Conservation (phyloP, 768 basidiomycete species). For the Xerocomellus chrysenteron region DNA sequence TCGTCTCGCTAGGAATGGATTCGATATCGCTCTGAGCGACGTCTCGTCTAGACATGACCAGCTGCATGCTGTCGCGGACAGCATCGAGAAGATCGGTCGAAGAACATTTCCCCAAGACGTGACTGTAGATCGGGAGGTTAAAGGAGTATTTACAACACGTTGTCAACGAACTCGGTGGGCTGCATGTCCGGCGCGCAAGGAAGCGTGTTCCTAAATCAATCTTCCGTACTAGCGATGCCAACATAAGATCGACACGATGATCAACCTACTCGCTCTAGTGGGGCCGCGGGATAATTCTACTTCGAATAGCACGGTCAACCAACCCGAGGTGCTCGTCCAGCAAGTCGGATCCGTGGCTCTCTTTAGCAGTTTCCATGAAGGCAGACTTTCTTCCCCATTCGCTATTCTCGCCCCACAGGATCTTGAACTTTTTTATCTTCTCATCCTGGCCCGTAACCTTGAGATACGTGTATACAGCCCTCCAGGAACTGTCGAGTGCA, state of each 20-base stretch:
- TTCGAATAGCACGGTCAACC: background rate
- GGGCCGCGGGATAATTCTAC: background rate
- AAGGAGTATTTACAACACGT: background rate
- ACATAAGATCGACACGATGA: background rate
- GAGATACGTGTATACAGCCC: slow-evolving; percentile 31
- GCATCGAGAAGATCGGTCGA: slow-evolving; percentile 9
- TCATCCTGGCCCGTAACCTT: slow-evolving; percentile 7
- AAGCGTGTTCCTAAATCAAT: no score
- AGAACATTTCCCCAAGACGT: slow-evolving; percentile 18
- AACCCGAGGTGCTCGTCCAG: slow-evolving; percentile 3
- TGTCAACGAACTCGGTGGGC: slow-evolving; percentile 1
- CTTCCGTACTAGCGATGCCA: background rate
- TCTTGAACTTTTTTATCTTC: slow-evolving; percentile 17
- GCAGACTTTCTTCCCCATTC: slow-evolving; percentile 23
- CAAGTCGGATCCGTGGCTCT: background rate
- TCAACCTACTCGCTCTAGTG: background rate
- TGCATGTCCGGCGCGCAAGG: background rate
- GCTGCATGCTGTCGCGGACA: slow-evolving; percentile 9
- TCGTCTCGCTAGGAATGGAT: slow-evolving; percentile 21
- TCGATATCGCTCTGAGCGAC: slow-evolving; percentile 32
- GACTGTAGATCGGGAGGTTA: background rate
- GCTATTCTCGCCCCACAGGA: slow-evolving; percentile 28
- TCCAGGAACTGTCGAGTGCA: slow-evolving; percentile 37
- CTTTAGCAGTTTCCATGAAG: background rate
- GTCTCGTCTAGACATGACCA: slow-evolving; percentile 15